phyloP scores from a whole-genome alignment of 2,329 filamentous ascomycete genomes.

The Metarhizium brunneum region DNA sequence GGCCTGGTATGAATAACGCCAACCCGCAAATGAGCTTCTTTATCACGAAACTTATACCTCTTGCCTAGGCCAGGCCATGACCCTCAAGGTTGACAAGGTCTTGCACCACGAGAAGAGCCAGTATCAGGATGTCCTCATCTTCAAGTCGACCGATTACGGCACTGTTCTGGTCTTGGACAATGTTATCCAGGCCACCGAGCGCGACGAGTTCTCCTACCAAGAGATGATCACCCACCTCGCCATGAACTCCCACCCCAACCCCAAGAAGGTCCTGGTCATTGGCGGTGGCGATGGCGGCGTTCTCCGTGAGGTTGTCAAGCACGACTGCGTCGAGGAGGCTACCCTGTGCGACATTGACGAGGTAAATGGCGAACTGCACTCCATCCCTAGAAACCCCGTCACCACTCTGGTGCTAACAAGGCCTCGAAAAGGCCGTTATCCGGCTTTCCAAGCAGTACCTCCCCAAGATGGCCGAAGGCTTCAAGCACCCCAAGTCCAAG shows the following conservation, averaged over 20 bases:
- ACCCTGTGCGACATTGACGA: slow-evolving; percentile 98
- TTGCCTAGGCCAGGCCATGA: slow-evolving; percentile 82
- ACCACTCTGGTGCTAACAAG: background rate
- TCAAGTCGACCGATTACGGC: slow-evolving; percentile 95
- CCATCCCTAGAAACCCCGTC: slow-evolving; percentile 37
- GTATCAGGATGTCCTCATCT: slow-evolving; percentile 98
- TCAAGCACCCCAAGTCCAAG: slow-evolving; percentile 84
- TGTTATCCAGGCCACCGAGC: slow-evolving; percentile 97
- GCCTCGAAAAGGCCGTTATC: slow-evolving; percentile 64
- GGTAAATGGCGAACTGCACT: slow-evolving; percentile 33
- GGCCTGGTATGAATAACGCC: slow-evolving; percentile 52
- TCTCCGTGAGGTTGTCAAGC: slow-evolving; percentile 97
- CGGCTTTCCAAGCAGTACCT: slow-evolving; percentile 98
- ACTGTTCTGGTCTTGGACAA: slow-evolving; percentile 96
- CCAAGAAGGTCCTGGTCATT: slow-evolving; percentile 97
- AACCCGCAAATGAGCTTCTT: background rate
- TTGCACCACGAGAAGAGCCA: slow-evolving; percentile 98
- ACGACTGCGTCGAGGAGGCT: slow-evolving; percentile 92
- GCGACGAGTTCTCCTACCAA: slow-evolving; percentile 98
- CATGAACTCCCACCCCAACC: slow-evolving; percentile 97
- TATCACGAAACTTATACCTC: slow-evolving; percentile 4
- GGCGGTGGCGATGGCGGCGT: slow-evolving; percentile 96
- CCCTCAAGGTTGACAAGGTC: slow-evolving; percentile 92
- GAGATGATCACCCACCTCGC: slow-evolving; percentile 99
- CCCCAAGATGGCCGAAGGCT: slow-evolving; percentile 85